Conservation (phyloP, 768 basidiomycete genomes). For the Boletus huronensis region DNA sequence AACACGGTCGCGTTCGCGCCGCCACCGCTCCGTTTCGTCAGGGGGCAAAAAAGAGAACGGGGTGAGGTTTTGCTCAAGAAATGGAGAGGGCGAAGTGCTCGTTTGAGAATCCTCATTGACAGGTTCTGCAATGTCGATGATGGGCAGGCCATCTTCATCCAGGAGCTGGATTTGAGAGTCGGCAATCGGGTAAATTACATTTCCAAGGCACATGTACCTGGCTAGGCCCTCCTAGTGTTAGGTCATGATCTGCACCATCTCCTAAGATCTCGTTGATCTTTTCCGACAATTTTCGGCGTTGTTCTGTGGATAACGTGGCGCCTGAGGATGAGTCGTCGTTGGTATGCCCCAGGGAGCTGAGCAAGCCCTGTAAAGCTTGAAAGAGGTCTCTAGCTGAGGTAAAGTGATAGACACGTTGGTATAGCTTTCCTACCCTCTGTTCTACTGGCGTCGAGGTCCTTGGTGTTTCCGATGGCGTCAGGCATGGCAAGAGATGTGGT, state of each 20-base stretch:
- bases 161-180: slow-evolving; percentile 44
- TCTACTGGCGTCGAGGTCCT: slow-evolving; percentile 31
- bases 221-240: slow-evolving; percentile 46
- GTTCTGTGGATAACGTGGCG: slow-evolving; percentile 42
- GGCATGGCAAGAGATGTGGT: slow-evolving; percentile 16
- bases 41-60: slow-evolving; percentile 45
- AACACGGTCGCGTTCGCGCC: slow-evolving; percentile 59
- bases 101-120: slow-evolving; percentile 26
- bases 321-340: slow-evolving; percentile 1
- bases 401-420: background rate
- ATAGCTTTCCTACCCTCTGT: slow-evolving; percentile 36
- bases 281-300: slow-evolving; percentile 52
- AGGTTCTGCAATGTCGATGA: slow-evolving; percentile 73
- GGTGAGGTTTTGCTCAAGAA: slow-evolving; percentile 44
- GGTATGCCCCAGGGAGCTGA: slow-evolving; percentile 34
- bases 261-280: slow-evolving; percentile 52
- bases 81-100: slow-evolving; percentile 12
- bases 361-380: slow-evolving; percentile 39
- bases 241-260: slow-evolving; percentile 41
- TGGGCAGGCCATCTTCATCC: slow-evolving; percentile 77
- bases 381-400: slow-evolving; percentile 8
- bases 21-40: slow-evolving; percentile 46
- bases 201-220: slow-evolving; percentile 49
- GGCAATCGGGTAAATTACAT: slow-evolving; percentile 20
- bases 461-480: slow-evolving; percentile 11